Base-by-base conservation (phyloP, 2,329 filamentous ascomycete species). In the Neoarthrinium moseri region DNA sequence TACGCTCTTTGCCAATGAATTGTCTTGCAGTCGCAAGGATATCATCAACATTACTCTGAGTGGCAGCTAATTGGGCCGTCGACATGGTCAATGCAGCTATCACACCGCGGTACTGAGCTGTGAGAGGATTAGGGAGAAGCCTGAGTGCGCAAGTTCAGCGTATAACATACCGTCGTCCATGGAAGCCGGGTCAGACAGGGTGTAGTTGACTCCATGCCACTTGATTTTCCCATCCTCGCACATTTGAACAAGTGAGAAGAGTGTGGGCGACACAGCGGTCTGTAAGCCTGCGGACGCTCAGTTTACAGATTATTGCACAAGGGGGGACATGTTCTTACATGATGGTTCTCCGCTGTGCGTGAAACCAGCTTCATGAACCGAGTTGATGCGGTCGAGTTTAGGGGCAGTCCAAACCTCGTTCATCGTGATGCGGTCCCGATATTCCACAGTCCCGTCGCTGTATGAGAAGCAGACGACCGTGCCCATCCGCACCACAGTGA, bases 391-490 rank as follows among this genome's bases (percentile, higher is more conserved):
- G 34, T 81, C 78, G 6, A 81, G 67, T 55, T 87, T 85, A 22
- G 78, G 75, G 46, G 86, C 78, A 5, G 79, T 77, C 51, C 81
- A 83, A 1, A 91, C 71, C 43, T 84, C 76, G 4, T 81, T 75
- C 78, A 95, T 86, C 0, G 81, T 87, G 38, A 79, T 75, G 10
- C 90, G 80, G 58, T 95, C 87, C 46, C 89, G 82, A 64, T 92
- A 89, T 55, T 94, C 85, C 4, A 95, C 74, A 0, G 83, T 86
- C 10, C 91, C 89, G 61, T 96, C 91, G 50, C 87, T 87, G 56
- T 89, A 89, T 21, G 79, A 78, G 48, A 96, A 73, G 23, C 86
- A 83, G 3, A 96, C 52, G 2, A 87, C 75, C 48, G 83, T 89
- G 39, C 87, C 86, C 49, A 86, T 82, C 55, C 87, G 86, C 15